Percentiles rank a stretch among this genome's conserved stretches.
Conservation (phyloP, 768 basidiomycete genomes). For the Harrya chromipes region DNA sequence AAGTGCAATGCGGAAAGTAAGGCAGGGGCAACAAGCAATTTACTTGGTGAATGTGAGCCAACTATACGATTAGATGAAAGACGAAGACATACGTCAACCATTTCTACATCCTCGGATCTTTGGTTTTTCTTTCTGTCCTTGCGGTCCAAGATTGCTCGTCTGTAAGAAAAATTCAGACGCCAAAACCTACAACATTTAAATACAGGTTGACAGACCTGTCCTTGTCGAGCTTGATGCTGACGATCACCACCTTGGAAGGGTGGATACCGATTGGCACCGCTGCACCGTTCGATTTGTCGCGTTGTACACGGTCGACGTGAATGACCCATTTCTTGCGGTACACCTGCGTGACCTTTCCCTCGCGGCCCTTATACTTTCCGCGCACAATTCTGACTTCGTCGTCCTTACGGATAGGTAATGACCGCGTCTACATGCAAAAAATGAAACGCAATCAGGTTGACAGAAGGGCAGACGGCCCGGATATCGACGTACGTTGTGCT, state of each 20-base stretch:
- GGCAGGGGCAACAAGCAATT: conserved; percentile 15
- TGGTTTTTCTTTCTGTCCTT: conserved; percentile 73
- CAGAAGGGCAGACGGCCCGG: not conserved
- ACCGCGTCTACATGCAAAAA: conserved; percentile 63
- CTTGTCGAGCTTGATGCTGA: conserved; percentile 89
- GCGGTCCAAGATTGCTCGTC: conserved; percentile 83
- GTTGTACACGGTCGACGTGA: conserved; percentile 95
- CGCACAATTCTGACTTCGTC: conserved; percentile 97
- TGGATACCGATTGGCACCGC: conserved; percentile 92
- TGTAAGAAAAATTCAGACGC: conserved; percentile 26
- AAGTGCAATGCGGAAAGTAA: conserved; percentile 17
- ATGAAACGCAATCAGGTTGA: not conserved
- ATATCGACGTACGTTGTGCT: conserved; percentile 73
- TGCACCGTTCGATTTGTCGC: conserved; percentile 97
- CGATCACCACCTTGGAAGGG: conserved; percentile 96
- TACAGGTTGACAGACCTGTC: conserved; percentile 54
- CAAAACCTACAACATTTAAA: not conserved
- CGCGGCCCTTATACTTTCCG: conserved; percentile 97
- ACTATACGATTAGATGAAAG: conserved; percentile 8
- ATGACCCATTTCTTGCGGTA: conserved; percentile 99
- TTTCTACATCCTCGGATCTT: conserved; percentile 66
- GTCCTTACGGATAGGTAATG: conserved; percentile 94
- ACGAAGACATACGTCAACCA: conserved; percentile 64
- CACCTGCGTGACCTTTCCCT: conserved; percentile 97
- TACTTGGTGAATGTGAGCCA: conserved; percentile 21